Base-by-base conservation (phyloP, 1,284 basidiomycete genomes). In the Rhodotorula sp. region DNA sequence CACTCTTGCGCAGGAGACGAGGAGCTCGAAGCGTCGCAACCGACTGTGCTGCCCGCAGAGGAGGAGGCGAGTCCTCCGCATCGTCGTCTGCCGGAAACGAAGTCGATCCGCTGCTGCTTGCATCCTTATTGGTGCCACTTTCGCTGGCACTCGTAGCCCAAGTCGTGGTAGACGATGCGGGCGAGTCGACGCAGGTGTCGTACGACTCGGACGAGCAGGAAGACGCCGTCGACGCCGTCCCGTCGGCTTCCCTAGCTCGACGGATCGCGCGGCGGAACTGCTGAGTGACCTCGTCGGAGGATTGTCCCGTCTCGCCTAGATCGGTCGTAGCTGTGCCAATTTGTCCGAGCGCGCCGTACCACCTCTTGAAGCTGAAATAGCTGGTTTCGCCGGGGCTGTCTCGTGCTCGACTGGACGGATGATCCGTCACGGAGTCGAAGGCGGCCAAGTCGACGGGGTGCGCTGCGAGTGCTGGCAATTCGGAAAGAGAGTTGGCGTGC, bases 321-420 rank as follows among this genome's bases (percentile, higher is more conserved):
- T 14, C 34, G n/a, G n/a, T 14, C 7, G 38, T 23, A 18, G 48
- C n/a, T 4, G 23, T 28, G 19, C 28, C 45, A 12, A 19, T 19
- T 2, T 16, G 59, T 28, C 26, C 5, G 19, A 23, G 60, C 12
- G 63, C 7, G 56, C 52, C 59, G 52, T 66, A 66, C 65, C 65
- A 66, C 49, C 65, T 43, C 18, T 45, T n/a, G 59, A 50, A 66
- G 52, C 45, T 61, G 65, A 66, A 66, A 31, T 61, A 66, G 31
- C 65, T 56, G 26, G 2, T 7, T 21, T 52, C 50, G 21, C 50
- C 38, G 38, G 38, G 38, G 38, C 38, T 43, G 38, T 14, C 14
- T 43, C 38, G 38, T 2, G 38, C 38, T 43, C 38, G 38, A 43
- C 38, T 43, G 38, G 38, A 43, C 38, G 38, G 38, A 10, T 52